Conservation (phyloP, 805 yeast genomes). For the Hanseniaspora nectarophila region DNA sequence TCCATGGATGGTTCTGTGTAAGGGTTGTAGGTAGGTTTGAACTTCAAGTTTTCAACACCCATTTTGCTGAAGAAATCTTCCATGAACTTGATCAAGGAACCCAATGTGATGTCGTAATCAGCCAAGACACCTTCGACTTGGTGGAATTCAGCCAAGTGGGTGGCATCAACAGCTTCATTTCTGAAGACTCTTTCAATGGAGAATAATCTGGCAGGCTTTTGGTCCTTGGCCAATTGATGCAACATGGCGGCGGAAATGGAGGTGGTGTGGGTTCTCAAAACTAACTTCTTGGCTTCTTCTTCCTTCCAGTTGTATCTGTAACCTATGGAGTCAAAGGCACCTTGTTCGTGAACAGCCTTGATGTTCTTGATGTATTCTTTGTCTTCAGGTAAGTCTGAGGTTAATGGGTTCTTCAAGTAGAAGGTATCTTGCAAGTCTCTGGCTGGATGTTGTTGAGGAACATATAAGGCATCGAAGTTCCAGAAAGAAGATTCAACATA, state of each 20-base stretch:
- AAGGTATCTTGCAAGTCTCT: slow-evolving; percentile 98
- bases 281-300: slow-evolving; percentile 81
- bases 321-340: slow-evolving; percentile 89
- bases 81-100: slow-evolving; percentile 96
- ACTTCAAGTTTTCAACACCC: slow-evolving; percentile 93
- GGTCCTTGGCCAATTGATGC: slow-evolving; percentile 74
- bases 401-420: slow-evolving; percentile 84
- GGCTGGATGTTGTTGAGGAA: slow-evolving; percentile 99
- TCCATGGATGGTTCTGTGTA: slow-evolving; percentile 98
- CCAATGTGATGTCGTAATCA: slow-evolving; percentile 86
- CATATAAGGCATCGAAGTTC: slow-evolving; percentile 93
- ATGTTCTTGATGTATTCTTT: slow-evolving; percentile 63
- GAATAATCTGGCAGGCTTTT: slow-evolving; percentile 81
- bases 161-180: slow-evolving; percentile 98
- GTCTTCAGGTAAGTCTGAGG: slow-evolving; percentile 75
- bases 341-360: slow-evolving; percentile 74
- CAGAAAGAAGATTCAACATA: slow-evolving; percentile 97
- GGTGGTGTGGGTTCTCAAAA: slow-evolving; percentile 94
- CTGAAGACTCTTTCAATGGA: slow-evolving; percentile 97
- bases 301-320: slow-evolving; percentile 96
- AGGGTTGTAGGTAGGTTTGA: slow-evolving; percentile 98
- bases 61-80: slow-evolving; percentile 89
- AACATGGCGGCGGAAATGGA: slow-evolving; percentile 85
- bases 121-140: slow-evolving; percentile 99
- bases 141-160: slow-evolving; percentile 98